Evolutionary conservation across 2,329 filamentous ascomycete genomes (phyloP).

Genomic region (Penicillium digitatum): DNA sequence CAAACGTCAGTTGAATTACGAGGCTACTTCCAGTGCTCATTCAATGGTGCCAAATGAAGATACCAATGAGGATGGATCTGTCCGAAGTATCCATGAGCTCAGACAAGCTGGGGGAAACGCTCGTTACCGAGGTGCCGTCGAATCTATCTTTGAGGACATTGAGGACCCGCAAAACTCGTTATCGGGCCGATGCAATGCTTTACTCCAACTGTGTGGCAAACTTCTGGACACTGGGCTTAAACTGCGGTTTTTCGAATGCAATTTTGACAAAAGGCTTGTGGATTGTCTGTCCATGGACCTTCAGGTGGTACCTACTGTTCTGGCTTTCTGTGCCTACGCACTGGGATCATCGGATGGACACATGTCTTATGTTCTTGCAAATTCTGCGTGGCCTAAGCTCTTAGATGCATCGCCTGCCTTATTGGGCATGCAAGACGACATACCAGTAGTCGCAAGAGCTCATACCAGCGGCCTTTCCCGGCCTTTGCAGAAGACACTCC

Average conservation of each 20-base stretch:
- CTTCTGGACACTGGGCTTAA: constrained; percentile 43
- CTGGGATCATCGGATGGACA: constrained; percentile 29
- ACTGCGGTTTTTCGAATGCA: constrained; percentile 65
- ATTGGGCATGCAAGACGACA: constrained; percentile 28
- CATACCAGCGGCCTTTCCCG: constrained; percentile 29
- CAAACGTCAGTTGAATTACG: constrained; percentile 5
- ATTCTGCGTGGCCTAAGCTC: constrained; percentile 32
- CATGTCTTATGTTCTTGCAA: constrained; percentile 28
- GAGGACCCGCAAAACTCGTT: constrained; percentile 45
- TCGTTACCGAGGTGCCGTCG: constrained; percentile 54
- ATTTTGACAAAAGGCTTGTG: constrained; percentile 66
- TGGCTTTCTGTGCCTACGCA: constrained; percentile 34
- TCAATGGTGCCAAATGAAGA: constrained; percentile 46
- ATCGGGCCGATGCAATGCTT: constrained; percentile 50
- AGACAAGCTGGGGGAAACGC: constrained; percentile 56
- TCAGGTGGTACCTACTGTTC: constrained; percentile 45
- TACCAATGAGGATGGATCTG: constrained; percentile 40
- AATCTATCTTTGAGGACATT: constrained; percentile 58
- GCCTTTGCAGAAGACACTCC: constrained; percentile 29
- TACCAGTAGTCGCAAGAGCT: constrained; percentile 23
- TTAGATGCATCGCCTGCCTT: constrained; percentile 27
- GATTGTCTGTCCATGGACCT: constrained; percentile 56
- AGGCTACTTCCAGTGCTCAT: constrained; percentile 12
- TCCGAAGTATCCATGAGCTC: constrained; percentile 60
- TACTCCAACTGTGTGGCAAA: constrained; percentile 55